Percentiles rank a stretch among this genome's conserved stretches.
Evolutionary conservation across 1,284 basidiomycete species (phyloP).

Genomic region (Marasmius tenuissimus): DNA sequence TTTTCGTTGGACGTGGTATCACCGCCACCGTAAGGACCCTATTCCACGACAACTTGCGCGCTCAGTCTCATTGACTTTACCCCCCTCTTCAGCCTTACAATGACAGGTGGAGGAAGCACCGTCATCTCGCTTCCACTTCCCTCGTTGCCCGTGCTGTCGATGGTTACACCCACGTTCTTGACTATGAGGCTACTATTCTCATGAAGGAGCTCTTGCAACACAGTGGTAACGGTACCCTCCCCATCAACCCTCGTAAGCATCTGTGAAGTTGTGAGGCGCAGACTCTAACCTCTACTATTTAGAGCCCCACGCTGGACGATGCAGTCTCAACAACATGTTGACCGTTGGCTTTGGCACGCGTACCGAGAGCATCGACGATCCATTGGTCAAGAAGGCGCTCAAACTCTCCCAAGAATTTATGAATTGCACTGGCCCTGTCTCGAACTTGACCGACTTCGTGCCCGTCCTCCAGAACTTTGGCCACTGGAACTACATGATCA

Average conservation of each 20-base stretch:
- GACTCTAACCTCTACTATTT: neutral
- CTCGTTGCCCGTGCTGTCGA: too few relatives aligned
- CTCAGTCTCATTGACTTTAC: neutral
- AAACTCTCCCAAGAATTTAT: too few relatives aligned
- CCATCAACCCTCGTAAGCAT: slow-evolving; percentile 36
- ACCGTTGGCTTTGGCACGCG: slow-evolving; percentile 35
- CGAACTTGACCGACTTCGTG: slow-evolving; percentile 43
- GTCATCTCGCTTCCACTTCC: too few relatives aligned
- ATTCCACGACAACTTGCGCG: slow-evolving; percentile 16
- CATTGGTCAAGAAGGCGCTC: slow-evolving; percentile 31
- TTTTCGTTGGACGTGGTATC: slow-evolving; percentile 38
- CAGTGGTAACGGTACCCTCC: slow-evolving; percentile 27
- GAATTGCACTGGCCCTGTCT: slow-evolving; percentile 34
- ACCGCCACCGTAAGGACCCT: slow-evolving; percentile 25
- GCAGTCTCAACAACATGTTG: too few relatives aligned
- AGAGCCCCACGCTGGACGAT: neutral
- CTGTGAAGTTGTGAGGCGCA: neutral
- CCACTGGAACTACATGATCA: slow-evolving; percentile 21
- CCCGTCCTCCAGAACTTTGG: slow-evolving; percentile 35
- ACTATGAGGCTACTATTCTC: too few relatives aligned
- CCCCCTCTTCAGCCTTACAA: neutral
- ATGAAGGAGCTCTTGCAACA: slow-evolving; percentile 32
- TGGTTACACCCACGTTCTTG: too few relatives aligned
- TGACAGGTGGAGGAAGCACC: too few relatives aligned
- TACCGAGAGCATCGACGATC: slow-evolving; percentile 28